These are phyloP conservation scores for Tylopilus rubrobrunneus DNA, from an alignment of 768 basidiomycete species.

Conservation along the genomic window DNA sequence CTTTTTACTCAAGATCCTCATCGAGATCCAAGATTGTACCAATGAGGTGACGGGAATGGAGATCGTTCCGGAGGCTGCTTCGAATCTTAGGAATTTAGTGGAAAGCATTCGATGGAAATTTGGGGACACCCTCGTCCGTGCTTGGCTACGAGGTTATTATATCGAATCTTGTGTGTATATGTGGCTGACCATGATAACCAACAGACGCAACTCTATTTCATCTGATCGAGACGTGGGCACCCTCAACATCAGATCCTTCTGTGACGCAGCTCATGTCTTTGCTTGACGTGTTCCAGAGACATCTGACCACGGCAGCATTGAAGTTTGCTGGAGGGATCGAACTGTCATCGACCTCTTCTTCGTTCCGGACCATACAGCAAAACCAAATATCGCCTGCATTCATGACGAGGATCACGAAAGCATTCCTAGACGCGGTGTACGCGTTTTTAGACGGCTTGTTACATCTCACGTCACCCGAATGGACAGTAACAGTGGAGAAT, in stretches of 20 bases:
- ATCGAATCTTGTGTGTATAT: background rate
- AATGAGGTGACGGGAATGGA: slow-evolving; percentile 79
- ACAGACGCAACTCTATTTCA: slow-evolving; percentile 82
- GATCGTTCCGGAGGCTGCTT: slow-evolving; percentile 69
- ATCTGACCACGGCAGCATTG: slow-evolving; percentile 70
- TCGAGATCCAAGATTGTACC: slow-evolving; percentile 83
- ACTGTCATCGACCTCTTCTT: slow-evolving; percentile 41
- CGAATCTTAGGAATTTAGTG: slow-evolving; percentile 66
- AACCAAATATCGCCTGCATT: slow-evolving; percentile 61
- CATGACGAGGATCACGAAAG: slow-evolving; percentile 69
- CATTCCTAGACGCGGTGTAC: slow-evolving; percentile 84
- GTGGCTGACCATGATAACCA: slow-evolving; percentile 6
- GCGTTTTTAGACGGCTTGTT: slow-evolving; percentile 85
- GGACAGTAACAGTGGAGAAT: slow-evolving; percentile 31
- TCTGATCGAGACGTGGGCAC: slow-evolving; percentile 81
- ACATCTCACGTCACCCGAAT: slow-evolving; percentile 71
- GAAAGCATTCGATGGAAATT: slow-evolving; percentile 88
- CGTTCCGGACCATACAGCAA: slow-evolving; percentile 54
- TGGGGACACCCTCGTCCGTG: slow-evolving; percentile 68
- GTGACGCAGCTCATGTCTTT: slow-evolving; percentile 74
- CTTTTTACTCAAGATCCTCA: slow-evolving; percentile 74
- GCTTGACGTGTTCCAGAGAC: slow-evolving; percentile 77
- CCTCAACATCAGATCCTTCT: slow-evolving; percentile 56
- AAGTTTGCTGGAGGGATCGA: slow-evolving; percentile 80
- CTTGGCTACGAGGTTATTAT: slow-evolving; percentile 78